Percentiles rank a stretch among this genome's conserved stretches.
phyloP scores from a whole-genome alignment of 768 basidiomycete species.

The Panellus pusillus region DNA sequence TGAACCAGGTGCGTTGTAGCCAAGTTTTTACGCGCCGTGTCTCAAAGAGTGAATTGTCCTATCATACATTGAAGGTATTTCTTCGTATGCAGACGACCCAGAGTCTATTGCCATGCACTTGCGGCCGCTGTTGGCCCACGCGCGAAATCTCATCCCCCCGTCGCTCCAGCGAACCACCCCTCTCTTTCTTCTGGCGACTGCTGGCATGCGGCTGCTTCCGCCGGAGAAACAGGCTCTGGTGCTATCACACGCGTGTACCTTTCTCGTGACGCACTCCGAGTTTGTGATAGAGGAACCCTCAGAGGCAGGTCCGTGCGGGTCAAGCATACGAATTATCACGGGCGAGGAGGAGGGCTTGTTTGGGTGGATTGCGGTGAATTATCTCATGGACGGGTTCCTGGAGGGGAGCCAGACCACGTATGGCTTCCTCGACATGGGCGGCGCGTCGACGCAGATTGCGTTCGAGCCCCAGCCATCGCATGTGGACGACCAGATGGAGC shows the following conservation, averaged over 20 bases:
- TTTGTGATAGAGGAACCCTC: constrained; percentile 76
- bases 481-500: constrained; percentile 52
- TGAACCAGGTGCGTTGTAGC: constrained; percentile 76
- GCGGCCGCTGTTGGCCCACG: constrained; percentile 80
- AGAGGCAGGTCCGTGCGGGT: constrained; percentile 79
- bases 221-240: constrained; percentile 65
- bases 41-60: not conserved
- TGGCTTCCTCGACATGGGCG: constrained; percentile 99
- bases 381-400: constrained; percentile 95
- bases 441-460: constrained; percentile 97
- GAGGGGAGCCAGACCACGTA: constrained; percentile 77
- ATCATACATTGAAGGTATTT: constrained; percentile 74
- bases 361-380: constrained; percentile 99
- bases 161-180: constrained; percentile 84
- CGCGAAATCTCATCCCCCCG: constrained; percentile 79
- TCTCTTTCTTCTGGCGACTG: constrained; percentile 92
- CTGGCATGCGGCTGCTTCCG: constrained; percentile 91
- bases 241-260: constrained; percentile 74
- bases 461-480: constrained; percentile 82
- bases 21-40: constrained; percentile 12
- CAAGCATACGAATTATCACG: constrained; percentile 90
- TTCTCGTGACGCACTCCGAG: constrained; percentile 70
- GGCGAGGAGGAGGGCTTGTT: constrained; percentile 98
- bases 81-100: constrained; percentile 72
- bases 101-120: constrained; percentile 75